Evolutionary conservation across 306 rosid genomes (phyloP), one percentile per base, ranked within the genome.

Genomic region (Castanospermum australe): DNA sequence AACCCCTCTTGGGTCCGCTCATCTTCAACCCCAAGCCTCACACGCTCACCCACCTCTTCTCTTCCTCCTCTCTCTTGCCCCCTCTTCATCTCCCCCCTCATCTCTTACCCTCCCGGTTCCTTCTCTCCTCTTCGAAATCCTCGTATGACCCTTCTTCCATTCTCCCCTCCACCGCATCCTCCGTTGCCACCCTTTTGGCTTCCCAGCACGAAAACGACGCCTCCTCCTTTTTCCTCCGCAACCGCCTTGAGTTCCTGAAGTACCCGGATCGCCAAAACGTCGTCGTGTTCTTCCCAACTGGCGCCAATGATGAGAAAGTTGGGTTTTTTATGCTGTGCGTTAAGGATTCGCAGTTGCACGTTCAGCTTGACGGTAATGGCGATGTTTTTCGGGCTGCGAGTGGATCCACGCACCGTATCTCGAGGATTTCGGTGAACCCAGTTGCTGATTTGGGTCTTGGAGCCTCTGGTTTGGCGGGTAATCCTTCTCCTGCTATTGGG

Each of bases 131-230:
- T 32, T 28, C 3, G 32, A 28, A 28, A 28, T 0, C 7, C 42
- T 35, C 82, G 8, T 47, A 83, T 4, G 64, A 76, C 1, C 77
- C 68, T 65, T 55, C 56, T 22, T 91, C 91, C 38, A 35, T 88
- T 21, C 86, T 70, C 21, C 94, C 90, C 15, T 92, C 97, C 28
- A 77, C 88, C 2, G 83, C 90, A 18, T 89, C 96, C 50, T 71
- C 89, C 21, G 1, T 87, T 3, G 72, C 88, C 48, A 52, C 88
- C 5, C 63, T 21, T 61, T 55, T 78, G 8, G 78, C 87, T 24
- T 33, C 87, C 20, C 81, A 57, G 4, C 42, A 18, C 2, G 62
- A 59, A 55, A 20, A 79, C n/a, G 63, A 82, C 22, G 25, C 59
- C 0, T 24, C 77, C 75, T 78, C 85, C 10, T 33, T 50, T 66